Evolutionary conservation across 2,329 filamentous ascomycete genomes (phyloP).

Genomic region (Colletotrichum orbiculare): DNA sequence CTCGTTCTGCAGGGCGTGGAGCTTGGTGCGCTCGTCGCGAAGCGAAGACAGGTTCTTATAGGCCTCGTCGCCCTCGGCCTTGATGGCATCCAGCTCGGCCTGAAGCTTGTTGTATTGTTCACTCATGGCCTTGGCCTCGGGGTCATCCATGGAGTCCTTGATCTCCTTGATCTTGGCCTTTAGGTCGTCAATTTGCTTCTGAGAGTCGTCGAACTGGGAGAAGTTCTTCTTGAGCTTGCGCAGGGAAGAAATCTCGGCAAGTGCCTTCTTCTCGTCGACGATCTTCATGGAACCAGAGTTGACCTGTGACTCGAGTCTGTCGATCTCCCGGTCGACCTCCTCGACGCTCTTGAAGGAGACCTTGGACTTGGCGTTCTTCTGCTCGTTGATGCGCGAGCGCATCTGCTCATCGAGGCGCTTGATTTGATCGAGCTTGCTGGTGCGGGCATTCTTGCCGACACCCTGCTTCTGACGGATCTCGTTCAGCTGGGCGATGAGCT

Average conservation of each 20-base stretch:
- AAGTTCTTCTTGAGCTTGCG: slow-evolving; percentile 94
- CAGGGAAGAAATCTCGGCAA: slow-evolving; percentile 83
- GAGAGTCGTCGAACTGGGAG: slow-evolving; percentile 81
- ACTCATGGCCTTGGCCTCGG: slow-evolving; percentile 87
- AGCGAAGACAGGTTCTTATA: slow-evolving; percentile 89
- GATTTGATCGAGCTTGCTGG: slow-evolving; percentile 85
- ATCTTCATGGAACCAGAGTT: slow-evolving; percentile 92
- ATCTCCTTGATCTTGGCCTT: slow-evolving; percentile 90
- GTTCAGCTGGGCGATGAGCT: slow-evolving; percentile 84
- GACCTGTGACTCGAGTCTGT: slow-evolving; percentile 83
- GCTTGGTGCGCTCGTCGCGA: slow-evolving; percentile 85
- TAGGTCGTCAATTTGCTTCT: slow-evolving; percentile 90
- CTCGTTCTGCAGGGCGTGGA: slow-evolving; percentile 86
- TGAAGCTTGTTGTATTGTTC: slow-evolving; percentile 89
- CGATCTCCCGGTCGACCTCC: slow-evolving; percentile 87
- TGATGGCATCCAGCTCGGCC: slow-evolving; percentile 88
- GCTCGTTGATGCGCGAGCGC: slow-evolving; percentile 84
- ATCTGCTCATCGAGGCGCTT: slow-evolving; percentile 91
- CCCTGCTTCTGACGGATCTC: slow-evolving; percentile 90
- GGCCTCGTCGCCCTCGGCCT: slow-evolving; percentile 89
- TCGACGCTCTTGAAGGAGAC: slow-evolving; percentile 88
- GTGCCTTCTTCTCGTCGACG: slow-evolving; percentile 95
- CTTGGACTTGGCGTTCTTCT: slow-evolving; percentile 85
- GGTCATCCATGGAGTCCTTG: slow-evolving; percentile 90
- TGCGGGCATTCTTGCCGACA: slow-evolving; percentile 84